Conservation (phyloP, 2,329 filamentous ascomycete species). For the Colletotrichum camelliae region DNA sequence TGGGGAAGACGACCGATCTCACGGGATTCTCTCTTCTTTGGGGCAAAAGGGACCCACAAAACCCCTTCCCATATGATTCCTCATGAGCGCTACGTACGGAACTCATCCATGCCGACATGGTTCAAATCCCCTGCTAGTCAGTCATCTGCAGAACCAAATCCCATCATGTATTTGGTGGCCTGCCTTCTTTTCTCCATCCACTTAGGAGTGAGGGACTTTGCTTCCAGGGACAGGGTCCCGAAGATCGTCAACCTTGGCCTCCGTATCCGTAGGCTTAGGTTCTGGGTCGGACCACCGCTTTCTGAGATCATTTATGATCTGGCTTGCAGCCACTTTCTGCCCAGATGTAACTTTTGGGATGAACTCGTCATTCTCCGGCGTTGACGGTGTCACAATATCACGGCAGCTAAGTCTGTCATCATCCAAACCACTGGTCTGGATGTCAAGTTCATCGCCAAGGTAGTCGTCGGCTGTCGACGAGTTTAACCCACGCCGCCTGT, state of each 20-base stretch:
- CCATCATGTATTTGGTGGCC: background rate
- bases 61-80: background rate
- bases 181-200: background rate
- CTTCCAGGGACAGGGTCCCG: slow-evolving; percentile 4
- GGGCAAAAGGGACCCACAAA: background rate
- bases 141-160: background rate
- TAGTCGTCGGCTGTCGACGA: background rate
- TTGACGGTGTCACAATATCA: background rate
- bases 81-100: background rate
- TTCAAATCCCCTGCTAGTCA: background rate
- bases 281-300: background rate
- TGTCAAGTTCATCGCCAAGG: background rate
- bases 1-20: background rate
- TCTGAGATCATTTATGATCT: slow-evolving; percentile 5
- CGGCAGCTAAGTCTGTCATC: background rate
- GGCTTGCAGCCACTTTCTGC: background rate
- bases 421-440: background rate
- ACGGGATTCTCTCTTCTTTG: background rate
- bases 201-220: background rate
- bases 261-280: background rate
- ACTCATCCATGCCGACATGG: background rate
- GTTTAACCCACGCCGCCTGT: background rate
- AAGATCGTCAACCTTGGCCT: background rate
- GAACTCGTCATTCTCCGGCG: background rate
- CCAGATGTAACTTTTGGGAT: background rate